phyloP scores from a whole-genome alignment of 495 filamentous ascomycete genomes.

The Cercophora samala region DNA sequence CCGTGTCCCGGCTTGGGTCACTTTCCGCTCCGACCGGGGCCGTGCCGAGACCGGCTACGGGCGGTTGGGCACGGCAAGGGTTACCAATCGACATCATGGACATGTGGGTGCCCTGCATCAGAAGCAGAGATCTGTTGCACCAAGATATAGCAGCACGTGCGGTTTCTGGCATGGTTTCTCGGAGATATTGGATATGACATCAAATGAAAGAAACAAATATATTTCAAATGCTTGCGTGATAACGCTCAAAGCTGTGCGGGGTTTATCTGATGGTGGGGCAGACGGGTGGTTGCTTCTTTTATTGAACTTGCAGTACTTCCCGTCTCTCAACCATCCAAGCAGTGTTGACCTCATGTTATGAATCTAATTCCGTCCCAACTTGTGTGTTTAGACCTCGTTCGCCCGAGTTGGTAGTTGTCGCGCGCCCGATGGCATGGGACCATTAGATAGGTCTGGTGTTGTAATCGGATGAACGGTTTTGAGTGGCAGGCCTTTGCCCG shows the following conservation, averaged over 20 bases:
- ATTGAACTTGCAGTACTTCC: background rate
- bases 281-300: background rate
- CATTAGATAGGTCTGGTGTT: background rate
- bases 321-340: background rate
- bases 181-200: background rate
- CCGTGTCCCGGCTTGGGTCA: background rate
- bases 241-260: background rate
- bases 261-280: background rate
- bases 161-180: background rate
- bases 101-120: background rate
- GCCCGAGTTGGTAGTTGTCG: background rate
- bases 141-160: background rate
- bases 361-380: background rate
- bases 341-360: background rate
- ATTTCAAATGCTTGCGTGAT: background rate
- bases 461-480: background rate
- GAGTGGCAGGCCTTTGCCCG: conserved; percentile 1
- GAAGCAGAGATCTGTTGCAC: background rate
- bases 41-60: background rate
- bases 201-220: background rate
- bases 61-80: background rate
- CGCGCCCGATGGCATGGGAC: background rate
- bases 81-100: background rate
- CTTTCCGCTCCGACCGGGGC: background rate
- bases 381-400: background rate